phyloP scores from a whole-genome alignment of 2,329 filamentous ascomycete genomes.

The Sarocladium strictum region DNA sequence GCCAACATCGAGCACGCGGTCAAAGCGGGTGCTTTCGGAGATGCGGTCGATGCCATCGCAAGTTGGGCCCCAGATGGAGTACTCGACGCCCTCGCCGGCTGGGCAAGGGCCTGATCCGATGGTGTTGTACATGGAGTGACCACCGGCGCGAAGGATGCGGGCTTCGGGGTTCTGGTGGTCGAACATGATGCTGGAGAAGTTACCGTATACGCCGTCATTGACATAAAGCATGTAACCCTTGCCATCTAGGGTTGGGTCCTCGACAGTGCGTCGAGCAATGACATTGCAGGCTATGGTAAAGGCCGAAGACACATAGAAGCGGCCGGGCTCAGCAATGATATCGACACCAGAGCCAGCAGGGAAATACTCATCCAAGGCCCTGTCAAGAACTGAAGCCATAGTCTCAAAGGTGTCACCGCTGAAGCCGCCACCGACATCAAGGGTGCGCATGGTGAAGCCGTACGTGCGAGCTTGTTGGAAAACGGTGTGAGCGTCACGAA shows the following conservation, averaged over 20 bases:
- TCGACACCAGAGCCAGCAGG: conserved; percentile 64
- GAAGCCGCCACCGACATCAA: conserved; percentile 95
- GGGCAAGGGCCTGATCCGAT: conserved; percentile 40
- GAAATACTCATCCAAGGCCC: conserved; percentile 82
- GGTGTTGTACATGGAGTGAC: conserved; percentile 53
- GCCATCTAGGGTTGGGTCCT: conserved; percentile 57
- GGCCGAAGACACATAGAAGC: conserved; percentile 89
- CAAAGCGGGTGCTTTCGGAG: conserved; percentile 70
- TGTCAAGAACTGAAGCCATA: conserved; percentile 76
- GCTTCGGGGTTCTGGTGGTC: conserved; percentile 91
- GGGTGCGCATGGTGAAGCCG: conserved; percentile 76
- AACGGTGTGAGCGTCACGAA: conserved; percentile 79
- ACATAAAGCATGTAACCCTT: conserved; percentile 94
- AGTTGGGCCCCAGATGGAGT: conserved; percentile 97
- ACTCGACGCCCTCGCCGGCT: conserved; percentile 57
- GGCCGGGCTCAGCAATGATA: conserved; percentile 92
- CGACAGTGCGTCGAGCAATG: conserved; percentile 87
- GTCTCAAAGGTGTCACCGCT: conserved; percentile 83
- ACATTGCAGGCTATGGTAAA: conserved; percentile 95
- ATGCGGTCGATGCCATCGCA: conserved; percentile 98
- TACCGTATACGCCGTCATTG: conserved; percentile 96
- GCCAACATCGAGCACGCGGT: conserved; percentile 76
- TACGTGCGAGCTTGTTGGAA: conserved; percentile 77
- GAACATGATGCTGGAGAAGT: conserved; percentile 99
- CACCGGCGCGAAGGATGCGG: conserved; percentile 64